Evolutionary conservation across 352 stramenopile species (phyloP), one percentile per base, ranked within the genome.

Genomic region (Pythium pyrilobum): DNA sequence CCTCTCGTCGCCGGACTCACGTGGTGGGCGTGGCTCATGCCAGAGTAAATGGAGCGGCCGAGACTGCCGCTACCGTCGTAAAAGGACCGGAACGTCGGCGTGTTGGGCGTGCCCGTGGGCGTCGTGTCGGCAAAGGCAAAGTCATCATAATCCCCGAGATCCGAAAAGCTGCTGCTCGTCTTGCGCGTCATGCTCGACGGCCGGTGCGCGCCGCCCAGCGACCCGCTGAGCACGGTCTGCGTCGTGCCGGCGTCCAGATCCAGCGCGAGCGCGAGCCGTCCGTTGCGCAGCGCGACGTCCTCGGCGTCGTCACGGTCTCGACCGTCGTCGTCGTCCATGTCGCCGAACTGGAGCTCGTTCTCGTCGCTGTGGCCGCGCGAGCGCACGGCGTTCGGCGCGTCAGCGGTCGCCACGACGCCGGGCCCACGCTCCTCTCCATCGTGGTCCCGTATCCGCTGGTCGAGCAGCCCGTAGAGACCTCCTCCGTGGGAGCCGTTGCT

Each of bases 91-190:
- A 92, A 90, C 13, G 79, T 87, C 12, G 49, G 49, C 8, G 49
- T 56, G 38, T 56, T 71, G n/a, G 59, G 59, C 18, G 59, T 64
- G 24, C 67, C 65, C 29, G 60, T 71, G 36, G 77, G 69, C 5
- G 79, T 80, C 18, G 71, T 74, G 44, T 92, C 80, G 0, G 79
- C 61, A 43, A 89, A 81, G 15, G 76, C 76, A 28, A 90, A 92
- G 41, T 92, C 81, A 40, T 95, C 84, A 43, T 87, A 91, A 40
- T 95, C 84, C 10, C 81, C 84, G 13, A 95, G 49, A 66, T 95
- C 84, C 8, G 84, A 95, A 64, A 95, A 95, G 43, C 84, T 95
- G 47, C 78, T 92, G 10, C 79, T 92, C 10, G 74, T 89, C 61
- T 95, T 85, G n/a, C 84, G 73, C 13, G 75, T 81, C 33, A 69